Percentiles rank a stretch among this genome's conserved stretches.
These are phyloP conservation scores for Geoglossum cookeanum DNA, from an alignment of 2,329 filamentous ascomycete species.

Conservation along the genomic window DNA sequence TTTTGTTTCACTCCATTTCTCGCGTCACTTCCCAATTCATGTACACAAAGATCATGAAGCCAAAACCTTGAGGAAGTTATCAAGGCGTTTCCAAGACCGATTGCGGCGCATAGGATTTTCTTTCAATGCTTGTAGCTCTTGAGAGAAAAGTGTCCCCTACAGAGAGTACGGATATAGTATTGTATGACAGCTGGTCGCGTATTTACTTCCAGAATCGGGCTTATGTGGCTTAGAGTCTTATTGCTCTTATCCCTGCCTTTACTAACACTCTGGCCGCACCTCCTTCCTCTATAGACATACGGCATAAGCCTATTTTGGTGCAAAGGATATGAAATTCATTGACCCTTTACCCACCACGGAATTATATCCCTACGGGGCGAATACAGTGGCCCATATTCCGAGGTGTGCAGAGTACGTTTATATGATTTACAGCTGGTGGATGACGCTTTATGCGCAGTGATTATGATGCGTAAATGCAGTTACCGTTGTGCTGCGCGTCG, in stretches of 20 bases:
- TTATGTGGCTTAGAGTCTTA: background rate
- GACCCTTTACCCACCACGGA: conserved; percentile 51
- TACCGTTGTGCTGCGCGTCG: background rate
- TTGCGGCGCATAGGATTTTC: background rate
- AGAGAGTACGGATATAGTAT: background rate
- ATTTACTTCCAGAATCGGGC: background rate
- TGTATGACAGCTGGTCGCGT: background rate
- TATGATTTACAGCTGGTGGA: too few relatives aligned
- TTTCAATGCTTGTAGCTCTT: conserved; percentile 1
- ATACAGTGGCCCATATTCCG: conserved; percentile 45
- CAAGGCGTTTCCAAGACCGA: background rate
- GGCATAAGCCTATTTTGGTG: conserved; percentile 71
- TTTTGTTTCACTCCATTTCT: conserved; percentile 16
- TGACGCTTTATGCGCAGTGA: too few relatives aligned
- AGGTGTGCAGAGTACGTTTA: background rate
- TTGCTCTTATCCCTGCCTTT: conserved; percentile 25
- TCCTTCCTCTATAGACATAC: conserved; percentile 28
- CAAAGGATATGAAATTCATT: conserved; percentile 46
- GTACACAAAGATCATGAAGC: conserved; percentile 2
- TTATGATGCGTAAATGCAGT: too few relatives aligned
- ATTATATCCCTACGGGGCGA: conserved; percentile 33
- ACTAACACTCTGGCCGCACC: conserved; percentile 71
- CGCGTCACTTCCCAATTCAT: background rate
- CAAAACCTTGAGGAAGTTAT: background rate
- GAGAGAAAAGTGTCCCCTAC: background rate